Evolutionary conservation across 1,139 yeast genomes (phyloP).

Genomic region (Kurtzmaniella quercitrusa): DNA sequence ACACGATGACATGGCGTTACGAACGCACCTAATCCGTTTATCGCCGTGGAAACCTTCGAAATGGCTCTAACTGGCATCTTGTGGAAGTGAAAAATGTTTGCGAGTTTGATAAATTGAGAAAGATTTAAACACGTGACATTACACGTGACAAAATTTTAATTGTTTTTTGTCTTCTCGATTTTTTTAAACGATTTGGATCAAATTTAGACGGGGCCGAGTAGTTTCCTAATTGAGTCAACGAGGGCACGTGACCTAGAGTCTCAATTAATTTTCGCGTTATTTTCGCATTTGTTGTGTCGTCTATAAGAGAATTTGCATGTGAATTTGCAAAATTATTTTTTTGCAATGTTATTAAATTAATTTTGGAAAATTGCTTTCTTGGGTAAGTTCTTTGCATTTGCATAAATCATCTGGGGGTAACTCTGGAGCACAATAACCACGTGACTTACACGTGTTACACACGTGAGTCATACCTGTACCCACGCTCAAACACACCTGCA

Average conservation of each 20-base stretch:
- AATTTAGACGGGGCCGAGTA: slow-evolving; percentile 1
- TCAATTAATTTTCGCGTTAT: too few relatives aligned
- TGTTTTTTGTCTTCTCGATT: too few relatives aligned
- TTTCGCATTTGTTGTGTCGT: not conserved
- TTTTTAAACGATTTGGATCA: too few relatives aligned
- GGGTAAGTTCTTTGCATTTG: not conserved
- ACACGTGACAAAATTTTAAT: not conserved
- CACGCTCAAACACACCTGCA: too few relatives aligned
- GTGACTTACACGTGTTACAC: too few relatives aligned
- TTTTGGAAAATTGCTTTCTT: not conserved
- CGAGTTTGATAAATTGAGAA: not conserved
- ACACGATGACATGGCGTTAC: slow-evolving; percentile 72
- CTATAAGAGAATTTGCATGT: not conserved
- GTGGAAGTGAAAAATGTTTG: not conserved
- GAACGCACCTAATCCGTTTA: slow-evolving; percentile 82
- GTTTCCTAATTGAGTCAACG: not conserved
- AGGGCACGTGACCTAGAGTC: too few relatives aligned
- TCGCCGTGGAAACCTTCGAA: slow-evolving; percentile 50
- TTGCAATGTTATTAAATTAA: too few relatives aligned
- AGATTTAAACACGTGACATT: not conserved
- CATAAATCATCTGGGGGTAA: not conserved
- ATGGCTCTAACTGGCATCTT: slow-evolving; percentile 50
- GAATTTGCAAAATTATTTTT: not conserved
- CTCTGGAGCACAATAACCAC: not conserved
- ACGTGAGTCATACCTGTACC: too few relatives aligned